These are phyloP conservation scores for Moniliophthora roreri DNA, from an alignment of 1,284 basidiomycete genomes.

Conservation along the genomic window DNA sequence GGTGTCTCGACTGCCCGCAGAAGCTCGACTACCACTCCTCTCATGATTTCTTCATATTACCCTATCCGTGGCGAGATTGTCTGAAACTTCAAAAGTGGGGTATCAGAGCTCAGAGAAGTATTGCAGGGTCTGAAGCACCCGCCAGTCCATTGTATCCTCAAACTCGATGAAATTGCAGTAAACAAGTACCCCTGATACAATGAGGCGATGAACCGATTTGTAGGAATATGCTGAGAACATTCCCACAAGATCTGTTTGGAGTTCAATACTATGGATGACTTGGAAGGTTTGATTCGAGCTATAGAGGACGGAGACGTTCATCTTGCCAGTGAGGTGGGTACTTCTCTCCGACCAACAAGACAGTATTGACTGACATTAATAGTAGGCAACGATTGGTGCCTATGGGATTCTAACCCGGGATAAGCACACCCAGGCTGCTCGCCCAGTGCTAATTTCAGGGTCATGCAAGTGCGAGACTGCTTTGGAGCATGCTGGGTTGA, in stretches of 20 bases:
- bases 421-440: slow-evolving; percentile 16
- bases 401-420: slow-evolving; percentile 19
- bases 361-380: neutral
- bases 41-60: slow-evolving; percentile 8
- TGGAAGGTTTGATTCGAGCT: slow-evolving; percentile 3
- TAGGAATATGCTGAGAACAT: slow-evolving; percentile 26
- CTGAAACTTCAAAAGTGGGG: slow-evolving; percentile 8
- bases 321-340: slow-evolving; percentile 23
- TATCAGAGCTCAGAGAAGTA: no score
- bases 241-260: slow-evolving; percentile 13
- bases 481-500: slow-evolving; percentile 10
- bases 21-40: slow-evolving; percentile 10
- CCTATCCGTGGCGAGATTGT: no score
- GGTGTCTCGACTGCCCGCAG: slow-evolving; percentile 10
- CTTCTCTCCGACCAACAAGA: no score
- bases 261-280: slow-evolving; percentile 12
- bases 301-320: slow-evolving; percentile 16
- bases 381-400: slow-evolving; percentile 26
- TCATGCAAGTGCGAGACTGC: slow-evolving; percentile 16
- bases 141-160: no score
- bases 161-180: no score
- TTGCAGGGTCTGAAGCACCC: no score
- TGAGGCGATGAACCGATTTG: slow-evolving; percentile 23
- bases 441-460: slow-evolving; percentile 23
- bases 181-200: no score